These are phyloP conservation scores for Mangifera indica DNA, from an alignment of 345 rosid genomes.

Conservation along the genomic window DNA sequence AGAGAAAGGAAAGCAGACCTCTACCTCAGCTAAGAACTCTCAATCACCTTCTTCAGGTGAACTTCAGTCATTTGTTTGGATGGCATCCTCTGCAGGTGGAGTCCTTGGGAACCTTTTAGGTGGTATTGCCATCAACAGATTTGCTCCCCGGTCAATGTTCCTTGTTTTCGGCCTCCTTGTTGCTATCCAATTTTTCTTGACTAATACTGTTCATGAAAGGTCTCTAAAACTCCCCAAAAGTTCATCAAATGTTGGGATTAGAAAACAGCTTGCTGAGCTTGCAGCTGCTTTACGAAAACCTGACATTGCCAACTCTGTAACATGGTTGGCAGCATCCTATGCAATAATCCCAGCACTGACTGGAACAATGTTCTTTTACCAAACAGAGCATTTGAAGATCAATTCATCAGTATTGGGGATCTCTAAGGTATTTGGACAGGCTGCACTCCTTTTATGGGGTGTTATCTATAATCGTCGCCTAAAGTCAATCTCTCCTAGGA, in stretches of 20 bases:
- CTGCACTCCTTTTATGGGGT: constrained; percentile 81
- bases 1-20: constrained; percentile 39
- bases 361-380: constrained; percentile 97
- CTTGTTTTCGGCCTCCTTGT: constrained; percentile 50
- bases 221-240: constrained; percentile 64
- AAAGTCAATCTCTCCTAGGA: constrained; percentile 63
- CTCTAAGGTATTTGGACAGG: constrained; percentile 87
- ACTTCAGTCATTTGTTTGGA: constrained; percentile 84
- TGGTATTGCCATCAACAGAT: constrained; percentile 56
- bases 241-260: constrained; percentile 48
- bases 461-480: constrained; percentile 52
- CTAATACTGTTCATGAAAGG: constrained; percentile 55
- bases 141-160: constrained; percentile 53
- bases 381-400: constrained; percentile 60
- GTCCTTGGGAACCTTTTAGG: constrained; percentile 79
- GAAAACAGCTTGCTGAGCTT: constrained; percentile 63
- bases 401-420: constrained; percentile 64
- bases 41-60: constrained; percentile 48
- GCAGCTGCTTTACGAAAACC: constrained; percentile 52
- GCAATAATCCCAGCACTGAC: constrained; percentile 73
- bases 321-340: constrained; percentile 77
- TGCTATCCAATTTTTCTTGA: constrained; percentile 58
- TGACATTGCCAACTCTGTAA: constrained; percentile 59
- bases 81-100: constrained; percentile 82
- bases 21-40: constrained; percentile 29